Base-by-base conservation (phyloP, 495 filamentous ascomycete genomes). In the Clavariopsis aquatica region DNA sequence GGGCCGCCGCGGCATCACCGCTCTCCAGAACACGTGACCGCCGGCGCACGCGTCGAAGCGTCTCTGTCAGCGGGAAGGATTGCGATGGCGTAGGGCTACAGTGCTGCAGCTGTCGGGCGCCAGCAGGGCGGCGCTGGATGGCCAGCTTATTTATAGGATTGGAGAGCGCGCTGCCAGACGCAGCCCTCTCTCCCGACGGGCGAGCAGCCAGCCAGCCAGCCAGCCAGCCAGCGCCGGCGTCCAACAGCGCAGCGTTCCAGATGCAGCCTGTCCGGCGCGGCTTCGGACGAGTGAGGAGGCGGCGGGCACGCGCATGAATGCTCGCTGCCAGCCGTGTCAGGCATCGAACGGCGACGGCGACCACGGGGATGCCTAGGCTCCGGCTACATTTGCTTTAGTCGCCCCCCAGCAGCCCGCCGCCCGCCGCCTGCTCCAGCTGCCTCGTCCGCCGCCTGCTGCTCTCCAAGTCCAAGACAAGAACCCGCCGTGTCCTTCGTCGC, bases 51-150 rank as follows among this genome's bases (percentile, higher is more conserved):
- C 38, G 15, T 17, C 3, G 12, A 2, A 43, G 9, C 8, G 13
- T 17, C 9, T 10, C 38, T 43, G 9, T 17, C 3, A 27, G 8
- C 41, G 38, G 29, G 61, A 51, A 64, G 61, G 36, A 52, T 56
- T 58, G 20, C 62, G 49, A 26, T 1, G 27, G 24, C 51, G 52
- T 62, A 55, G 26, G 49, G 60, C 49, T 60, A 60, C 20, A 58
- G 19, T 15, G 38, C 1, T 4, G 13, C 28, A 20, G 10, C 23
- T 34, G 31, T 4, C 17, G 20, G 55, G 62, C 62, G 62, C 62
- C 62, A 65, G 54, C 62, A 53, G 24, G 15, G 28, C 36, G 62
- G 62, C 24, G 52, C 10, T 59, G 62, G 55, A 52, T 64, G 61
- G 61, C 46, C 61, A 60, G 61, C 53, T 28, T 13, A 52, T 52